Conservation (phyloP, 768 basidiomycete species). For the Heimioporus sp. region DNA sequence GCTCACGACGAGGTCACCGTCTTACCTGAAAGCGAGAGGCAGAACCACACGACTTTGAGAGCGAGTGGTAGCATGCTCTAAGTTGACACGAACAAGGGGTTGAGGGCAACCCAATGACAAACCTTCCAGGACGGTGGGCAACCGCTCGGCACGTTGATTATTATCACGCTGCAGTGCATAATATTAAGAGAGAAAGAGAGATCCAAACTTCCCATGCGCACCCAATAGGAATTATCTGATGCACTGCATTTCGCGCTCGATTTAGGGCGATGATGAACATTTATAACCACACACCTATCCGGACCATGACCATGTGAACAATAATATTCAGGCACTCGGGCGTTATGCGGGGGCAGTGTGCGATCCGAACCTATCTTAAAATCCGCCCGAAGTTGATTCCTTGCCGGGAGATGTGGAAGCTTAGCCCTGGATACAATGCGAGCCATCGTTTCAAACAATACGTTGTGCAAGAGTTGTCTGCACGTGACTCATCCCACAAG, state of each 20-base stretch:
- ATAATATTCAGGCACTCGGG: too few species aligned
- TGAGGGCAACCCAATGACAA: neutral
- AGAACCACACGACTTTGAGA: slow-evolving; percentile 58
- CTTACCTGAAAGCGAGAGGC: slow-evolving; percentile 53
- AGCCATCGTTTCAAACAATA: too few species aligned
- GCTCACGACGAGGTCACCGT: neutral
- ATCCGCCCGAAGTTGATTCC: too few species aligned
- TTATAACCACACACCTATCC: neutral
- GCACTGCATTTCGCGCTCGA: neutral
- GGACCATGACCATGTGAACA: too few species aligned
- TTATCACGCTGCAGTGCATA: neutral
- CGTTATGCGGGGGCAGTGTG: too few species aligned
- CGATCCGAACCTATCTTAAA: too few species aligned
- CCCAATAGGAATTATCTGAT: neutral
- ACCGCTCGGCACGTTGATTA: neutral
- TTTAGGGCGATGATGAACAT: neutral
- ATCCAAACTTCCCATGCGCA: slow-evolving; percentile 6
- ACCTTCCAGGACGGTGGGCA: neutral
- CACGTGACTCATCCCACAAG: too few species aligned
- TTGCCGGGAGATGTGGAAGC: too few species aligned
- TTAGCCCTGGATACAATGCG: too few species aligned
- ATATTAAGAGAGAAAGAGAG: neutral
- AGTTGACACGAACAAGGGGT: neutral
- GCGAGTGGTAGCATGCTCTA: slow-evolving; percentile 51
- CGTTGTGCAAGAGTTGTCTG: too few species aligned